Percentiles rank a stretch among this genome's conserved stretches.
These are phyloP conservation scores for Polyplosphaeria fusca DNA, from an alignment of 495 filamentous ascomycete species.

Conservation along the genomic window DNA sequence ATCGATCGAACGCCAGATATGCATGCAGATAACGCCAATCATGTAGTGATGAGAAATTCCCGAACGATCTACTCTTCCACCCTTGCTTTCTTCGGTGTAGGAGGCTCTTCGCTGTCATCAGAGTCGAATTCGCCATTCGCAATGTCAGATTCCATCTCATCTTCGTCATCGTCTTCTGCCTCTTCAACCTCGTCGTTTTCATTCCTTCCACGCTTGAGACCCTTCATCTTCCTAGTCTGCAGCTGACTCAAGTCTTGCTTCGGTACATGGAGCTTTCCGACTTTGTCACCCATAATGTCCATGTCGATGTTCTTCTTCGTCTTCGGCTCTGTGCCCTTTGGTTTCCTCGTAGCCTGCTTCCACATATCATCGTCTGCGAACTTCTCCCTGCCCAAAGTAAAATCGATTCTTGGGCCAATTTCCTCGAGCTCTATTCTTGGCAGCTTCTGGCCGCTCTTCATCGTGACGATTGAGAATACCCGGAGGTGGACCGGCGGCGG, in stretches of 20 bases:
- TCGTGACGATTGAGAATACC: constrained; percentile 77
- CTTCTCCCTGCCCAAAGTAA: constrained; percentile 76
- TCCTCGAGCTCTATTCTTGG: constrained; percentile 91
- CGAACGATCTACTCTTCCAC: background rate
- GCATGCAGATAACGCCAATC: background rate
- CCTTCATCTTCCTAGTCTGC: constrained; percentile 99
- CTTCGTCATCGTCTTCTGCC: background rate
- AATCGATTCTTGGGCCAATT: constrained; percentile 93
- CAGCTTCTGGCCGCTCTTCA: constrained; percentile 78
- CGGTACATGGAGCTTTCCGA: constrained; percentile 87
- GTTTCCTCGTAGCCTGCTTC: constrained; percentile 89
- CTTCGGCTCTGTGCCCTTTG: constrained; percentile 64
- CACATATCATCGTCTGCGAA: constrained; percentile 69
- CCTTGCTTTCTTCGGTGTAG: constrained; percentile 17
- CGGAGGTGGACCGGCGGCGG: constrained; percentile 76
- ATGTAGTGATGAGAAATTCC: background rate
- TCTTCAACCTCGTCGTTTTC: constrained; percentile 30
- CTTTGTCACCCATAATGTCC: constrained; percentile 90
- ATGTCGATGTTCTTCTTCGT: constrained; percentile 94
- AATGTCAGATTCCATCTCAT: background rate
- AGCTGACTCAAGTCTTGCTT: constrained; percentile 83
- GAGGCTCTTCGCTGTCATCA: constrained; percentile 7
- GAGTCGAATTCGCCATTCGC: too few species aligned
- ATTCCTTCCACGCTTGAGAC: constrained; percentile 72
- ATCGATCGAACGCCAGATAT: constrained; percentile 16